Conservation (phyloP, 768 basidiomycete species). For the Crucibulum laeve region DNA sequence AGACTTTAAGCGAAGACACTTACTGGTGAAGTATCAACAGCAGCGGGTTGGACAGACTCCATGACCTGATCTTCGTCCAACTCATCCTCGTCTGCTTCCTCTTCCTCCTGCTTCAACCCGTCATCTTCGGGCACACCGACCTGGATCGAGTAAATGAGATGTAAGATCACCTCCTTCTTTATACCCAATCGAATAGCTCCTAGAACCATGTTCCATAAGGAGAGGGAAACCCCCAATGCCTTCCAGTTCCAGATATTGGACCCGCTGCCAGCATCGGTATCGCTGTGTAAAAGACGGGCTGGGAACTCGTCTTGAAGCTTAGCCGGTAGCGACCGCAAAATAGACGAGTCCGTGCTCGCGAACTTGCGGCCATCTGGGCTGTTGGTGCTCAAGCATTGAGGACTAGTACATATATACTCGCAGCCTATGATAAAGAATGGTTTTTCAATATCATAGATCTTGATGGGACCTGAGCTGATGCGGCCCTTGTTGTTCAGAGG, state of each 20-base stretch:
- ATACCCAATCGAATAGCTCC: constrained; percentile 56
- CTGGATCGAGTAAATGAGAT: constrained; percentile 56
- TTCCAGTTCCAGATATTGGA: constrained; percentile 74
- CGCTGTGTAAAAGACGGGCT: constrained; percentile 53
- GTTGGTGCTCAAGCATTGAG: constrained; percentile 37
- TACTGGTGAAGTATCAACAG: neutral
- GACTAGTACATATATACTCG: constrained; percentile 64
- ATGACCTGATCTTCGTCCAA: constrained; percentile 12
- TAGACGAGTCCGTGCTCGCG: constrained; percentile 68
- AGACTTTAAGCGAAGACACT: no score
- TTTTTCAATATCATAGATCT: constrained; percentile 74
- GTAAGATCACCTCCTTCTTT: constrained; percentile 56
- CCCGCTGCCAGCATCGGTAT: constrained; percentile 54
- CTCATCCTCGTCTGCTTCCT: constrained; percentile 11
- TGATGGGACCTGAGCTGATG: constrained; percentile 70
- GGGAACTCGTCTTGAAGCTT: constrained; percentile 75
- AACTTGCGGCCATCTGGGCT: constrained; percentile 57
- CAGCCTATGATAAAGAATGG: constrained; percentile 86
- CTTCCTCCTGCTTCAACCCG: constrained; percentile 24
- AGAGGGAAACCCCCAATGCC: constrained; percentile 64
- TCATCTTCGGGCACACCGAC: constrained; percentile 39
- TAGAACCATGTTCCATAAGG: constrained; percentile 71
- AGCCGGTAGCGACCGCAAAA: constrained; percentile 64
- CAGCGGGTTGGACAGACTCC: constrained; percentile 3
- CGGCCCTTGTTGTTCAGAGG: constrained; percentile 65